Evolutionary conservation across 2,329 filamentous ascomycete species (phyloP).

Genomic region (Sphaerulina populicola): DNA sequence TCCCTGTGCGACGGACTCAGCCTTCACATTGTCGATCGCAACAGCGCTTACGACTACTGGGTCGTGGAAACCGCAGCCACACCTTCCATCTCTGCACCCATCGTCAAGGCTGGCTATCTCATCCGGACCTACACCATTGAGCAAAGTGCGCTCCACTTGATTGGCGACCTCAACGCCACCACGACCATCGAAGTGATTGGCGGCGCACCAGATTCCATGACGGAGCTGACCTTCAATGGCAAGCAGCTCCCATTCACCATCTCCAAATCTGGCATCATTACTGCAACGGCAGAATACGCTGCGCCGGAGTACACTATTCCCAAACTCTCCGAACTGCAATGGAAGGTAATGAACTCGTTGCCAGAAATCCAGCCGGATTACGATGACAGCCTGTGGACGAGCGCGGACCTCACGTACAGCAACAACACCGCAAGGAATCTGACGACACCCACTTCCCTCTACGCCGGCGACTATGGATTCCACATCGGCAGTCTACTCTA

Average conservation of each 20-base stretch:
- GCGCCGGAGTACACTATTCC: slow-evolving; percentile 49
- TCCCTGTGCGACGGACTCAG: slow-evolving; percentile 44
- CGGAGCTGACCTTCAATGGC: slow-evolving; percentile 56
- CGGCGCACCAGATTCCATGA: slow-evolving; percentile 45
- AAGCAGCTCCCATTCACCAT: slow-evolving; percentile 32
- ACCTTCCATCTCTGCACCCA: slow-evolving; percentile 35
- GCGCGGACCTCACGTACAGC: slow-evolving; percentile 50
- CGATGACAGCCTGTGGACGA: slow-evolving; percentile 60
- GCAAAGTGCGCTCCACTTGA: slow-evolving; percentile 52
- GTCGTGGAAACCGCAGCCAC: slow-evolving; percentile 44
- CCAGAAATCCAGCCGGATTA: slow-evolving; percentile 59
- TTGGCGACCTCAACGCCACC: slow-evolving; percentile 64
- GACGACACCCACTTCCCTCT: slow-evolving; percentile 56
- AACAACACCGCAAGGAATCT: slow-evolving; percentile 52
- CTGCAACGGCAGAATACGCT: slow-evolving; percentile 45
- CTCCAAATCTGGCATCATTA: slow-evolving; percentile 38
- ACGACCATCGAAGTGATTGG: slow-evolving; percentile 61
- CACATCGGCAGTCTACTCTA: slow-evolving; percentile 61
- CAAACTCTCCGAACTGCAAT: slow-evolving; percentile 50
- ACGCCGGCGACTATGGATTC: slow-evolving; percentile 65
- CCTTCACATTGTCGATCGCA: slow-evolving; percentile 55
- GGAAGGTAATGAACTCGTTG: slow-evolving; percentile 63
- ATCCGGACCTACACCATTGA: slow-evolving; percentile 51
- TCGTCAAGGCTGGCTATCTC: slow-evolving; percentile 59
- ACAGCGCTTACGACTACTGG: slow-evolving; percentile 63